Base-by-base conservation (phyloP, 805 yeast genomes). In the Suhomyces vadensis region DNA sequence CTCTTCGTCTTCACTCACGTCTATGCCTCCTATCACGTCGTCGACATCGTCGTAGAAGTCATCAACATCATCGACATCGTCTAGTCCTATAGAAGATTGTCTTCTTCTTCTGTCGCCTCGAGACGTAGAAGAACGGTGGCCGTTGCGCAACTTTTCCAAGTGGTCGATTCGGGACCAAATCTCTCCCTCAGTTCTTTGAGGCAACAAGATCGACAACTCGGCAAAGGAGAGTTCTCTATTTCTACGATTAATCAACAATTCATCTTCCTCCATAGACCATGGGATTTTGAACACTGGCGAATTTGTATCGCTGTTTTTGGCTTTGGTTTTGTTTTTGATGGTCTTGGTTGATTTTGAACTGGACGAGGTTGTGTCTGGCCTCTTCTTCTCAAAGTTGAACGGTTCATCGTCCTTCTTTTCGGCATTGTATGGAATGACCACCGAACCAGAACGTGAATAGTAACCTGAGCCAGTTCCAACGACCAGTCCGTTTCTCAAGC, bases 181-280 rank as follows among this genome's bases (percentile, higher is more conserved):
- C 53, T 87, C 94, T n/a, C 72, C 72, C 58, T 85, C 90, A 0
- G 94, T 74, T 50, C 88, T 77, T 45, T 75, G 77, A 11, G 94
- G 92, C 35, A 89, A 68, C 41, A 89, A 64, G 25, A 88, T 82
- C 11, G 85, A 75, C 29, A 89, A 67, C 63, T 89, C 96, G 13
- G 83, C 85, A 55, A 85, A 74, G 25, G 85, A 77, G 31, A 89
- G 65, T 43, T 83, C 84, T 51, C 81, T 67, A 39, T 77, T 67
- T 7, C 79, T 64, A 41, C 85, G 69, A 47, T 78, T 71, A 37
- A 75, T 74, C 35, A 79, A 54, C 29, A 88, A 61, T 49, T 82
- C 85, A 63, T 88, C 95, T 62, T 88, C 95, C 41, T 86, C 94
- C 54, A 68, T 64, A 2, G 77, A 64, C 82, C 82, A 78, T 1